Evolutionary conservation across 352 stramenopile species (phyloP), one percentile per base, ranked within the genome.

Genomic region (Nothophytophthora sp.): DNA sequence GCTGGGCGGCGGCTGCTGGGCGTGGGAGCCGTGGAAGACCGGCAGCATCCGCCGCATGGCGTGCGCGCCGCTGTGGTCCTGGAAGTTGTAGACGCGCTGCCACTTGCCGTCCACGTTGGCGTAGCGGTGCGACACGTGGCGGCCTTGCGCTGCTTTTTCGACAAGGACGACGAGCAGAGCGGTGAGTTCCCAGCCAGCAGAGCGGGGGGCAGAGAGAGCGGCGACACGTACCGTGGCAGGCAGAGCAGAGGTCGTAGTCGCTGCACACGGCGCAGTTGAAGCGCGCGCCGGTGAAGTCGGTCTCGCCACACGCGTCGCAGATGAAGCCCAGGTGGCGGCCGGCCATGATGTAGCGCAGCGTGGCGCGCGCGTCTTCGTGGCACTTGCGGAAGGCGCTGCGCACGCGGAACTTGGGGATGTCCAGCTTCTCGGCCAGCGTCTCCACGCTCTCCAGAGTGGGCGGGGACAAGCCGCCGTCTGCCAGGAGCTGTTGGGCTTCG

Each of bases 371-470:
- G 48, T 93, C 74, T 40, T 93, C 74, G 25, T 72, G 67, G 50
- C 83, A 93, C 58, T 92, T 93, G 42, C 74, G 75, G 50, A 90
- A 90, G 30, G 79, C 83, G 53, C 81, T 93, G 20, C 81, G 78
- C 27, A 93, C 73, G 18, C 83, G 73, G 18, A 92, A 93, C 42
- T 88, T 90, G 1, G 76, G 83, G 23, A 93, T 89, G 34, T 92
- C 76, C 25, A 93, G 68, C 23, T 64, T 68, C 46, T 92, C 81
- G 6, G 70, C 73, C 4, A 91, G 55, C 9, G 62, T 73, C 48
- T 90, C 83, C 29, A 93, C 71, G 11, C 77, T 48, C 40, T 79
- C 62, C 20, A 93, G 58, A n/a, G 72, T 90, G 27, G 76, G 70
- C 3, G 42, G 46, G 1, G 38, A 30, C 16, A 63, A 60, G 2